Percentiles rank a stretch among this genome's conserved stretches.
Conservation (phyloP, 2,329 filamentous ascomycete genomes). For the Cryphonectria parasitica region DNA sequence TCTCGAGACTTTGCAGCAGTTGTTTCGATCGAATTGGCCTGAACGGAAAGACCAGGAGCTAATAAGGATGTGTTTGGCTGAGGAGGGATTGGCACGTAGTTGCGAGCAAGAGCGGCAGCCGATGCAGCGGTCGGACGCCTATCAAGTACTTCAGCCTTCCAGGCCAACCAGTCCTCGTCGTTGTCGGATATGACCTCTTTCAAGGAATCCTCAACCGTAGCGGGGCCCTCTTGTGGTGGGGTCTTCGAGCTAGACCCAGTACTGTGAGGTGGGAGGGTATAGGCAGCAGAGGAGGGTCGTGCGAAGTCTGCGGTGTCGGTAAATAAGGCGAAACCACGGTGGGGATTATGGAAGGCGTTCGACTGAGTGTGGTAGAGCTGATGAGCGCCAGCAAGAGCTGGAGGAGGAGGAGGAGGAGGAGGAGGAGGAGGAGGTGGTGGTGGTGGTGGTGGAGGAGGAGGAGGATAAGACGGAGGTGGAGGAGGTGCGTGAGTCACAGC, state of each 20-base stretch:
- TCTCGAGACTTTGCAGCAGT: slow-evolving; percentile 7
- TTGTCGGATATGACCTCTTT: not conserved
- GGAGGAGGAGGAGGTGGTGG: too few species aligned
- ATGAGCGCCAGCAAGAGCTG: not conserved
- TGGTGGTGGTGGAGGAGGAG: too few species aligned
- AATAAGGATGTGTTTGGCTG: not conserved
- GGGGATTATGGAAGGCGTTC: not conserved
- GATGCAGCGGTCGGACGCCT: not conserved
- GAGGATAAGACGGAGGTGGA: not conserved
- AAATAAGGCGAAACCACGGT: not conserved
- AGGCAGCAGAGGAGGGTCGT: not conserved
- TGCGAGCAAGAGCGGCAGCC: not conserved
- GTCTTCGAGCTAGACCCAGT: not conserved
- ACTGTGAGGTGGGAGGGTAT: too few species aligned
- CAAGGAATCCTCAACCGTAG: not conserved
- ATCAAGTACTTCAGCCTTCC: not conserved
- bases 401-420: too few species aligned
- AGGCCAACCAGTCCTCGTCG: slow-evolving; percentile 6
- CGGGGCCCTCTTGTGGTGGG: not conserved
- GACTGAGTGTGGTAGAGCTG: not conserved
- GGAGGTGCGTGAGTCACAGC: not conserved
- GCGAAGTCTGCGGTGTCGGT: not conserved
- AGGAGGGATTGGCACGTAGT: not conserved
- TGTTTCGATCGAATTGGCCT: not conserved
- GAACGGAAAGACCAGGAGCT: not conserved